Evolutionary conservation across 139 green algal species (phyloP).

Genomic region (Zygnema cylindricum): DNA sequence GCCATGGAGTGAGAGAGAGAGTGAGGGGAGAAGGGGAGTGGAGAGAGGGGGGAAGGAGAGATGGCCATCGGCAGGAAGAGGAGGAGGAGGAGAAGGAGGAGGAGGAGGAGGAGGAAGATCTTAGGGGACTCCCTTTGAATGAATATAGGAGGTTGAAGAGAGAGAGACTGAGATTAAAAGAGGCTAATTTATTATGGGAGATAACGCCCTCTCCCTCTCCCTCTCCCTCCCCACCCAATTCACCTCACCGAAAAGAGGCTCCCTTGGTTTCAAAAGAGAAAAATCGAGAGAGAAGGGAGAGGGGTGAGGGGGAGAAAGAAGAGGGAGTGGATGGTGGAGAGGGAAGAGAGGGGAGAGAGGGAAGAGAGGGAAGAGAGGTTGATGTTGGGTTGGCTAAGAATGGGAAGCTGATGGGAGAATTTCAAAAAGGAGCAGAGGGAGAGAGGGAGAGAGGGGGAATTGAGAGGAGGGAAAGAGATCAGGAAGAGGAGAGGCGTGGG

Average conservation of each 20-base stretch:
- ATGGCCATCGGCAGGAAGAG: background rate
- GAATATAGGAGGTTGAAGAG: slow-evolving; percentile 17
- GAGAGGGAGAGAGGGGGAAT: background rate
- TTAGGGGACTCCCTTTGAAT: background rate
- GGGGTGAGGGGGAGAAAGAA: background rate
- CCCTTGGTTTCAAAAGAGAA: background rate
- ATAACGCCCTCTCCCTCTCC: slow-evolving; percentile 8
- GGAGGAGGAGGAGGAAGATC: slow-evolving; percentile 22
- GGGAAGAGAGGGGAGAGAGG: background rate
- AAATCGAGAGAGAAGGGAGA: background rate
- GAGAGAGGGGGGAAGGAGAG: background rate
- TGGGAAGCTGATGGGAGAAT: background rate
- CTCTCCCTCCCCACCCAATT: no score
- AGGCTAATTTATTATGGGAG: background rate
- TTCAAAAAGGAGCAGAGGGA: background rate
- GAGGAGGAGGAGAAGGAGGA: no score
- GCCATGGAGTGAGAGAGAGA: background rate
- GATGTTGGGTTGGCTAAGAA: background rate
- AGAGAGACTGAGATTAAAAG: background rate
- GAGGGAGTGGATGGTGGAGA: background rate
- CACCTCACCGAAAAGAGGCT: background rate
- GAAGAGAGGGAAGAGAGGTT: background rate
- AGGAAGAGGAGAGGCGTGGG: background rate
- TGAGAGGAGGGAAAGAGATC: background rate
- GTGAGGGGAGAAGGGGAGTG: background rate